These are phyloP conservation scores for Cryptococcus sp. DNA, from an alignment of 1,284 basidiomycete genomes.

Conservation along the genomic window DNA sequence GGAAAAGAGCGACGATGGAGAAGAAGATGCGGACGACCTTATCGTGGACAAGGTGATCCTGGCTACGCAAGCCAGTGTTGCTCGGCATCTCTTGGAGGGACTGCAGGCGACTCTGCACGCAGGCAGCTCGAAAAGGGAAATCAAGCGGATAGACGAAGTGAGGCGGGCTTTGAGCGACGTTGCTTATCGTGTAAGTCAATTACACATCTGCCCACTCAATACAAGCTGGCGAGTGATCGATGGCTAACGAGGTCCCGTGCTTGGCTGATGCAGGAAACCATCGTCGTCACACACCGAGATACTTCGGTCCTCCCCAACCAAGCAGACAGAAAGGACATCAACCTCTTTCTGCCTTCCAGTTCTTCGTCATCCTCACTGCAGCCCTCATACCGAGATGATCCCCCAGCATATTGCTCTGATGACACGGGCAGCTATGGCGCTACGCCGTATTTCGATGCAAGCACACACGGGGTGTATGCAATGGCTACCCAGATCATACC, in stretches of 20 bases:
- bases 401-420: background rate
- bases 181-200: constrained; percentile 36
- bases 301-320: constrained; percentile 60
- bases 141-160: constrained; percentile 28
- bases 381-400: background rate
- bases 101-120: constrained; percentile 25
- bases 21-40: constrained; percentile 37
- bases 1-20: constrained; percentile 25
- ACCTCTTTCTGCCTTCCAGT: constrained; percentile 57
- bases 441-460: constrained; percentile 35
- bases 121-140: constrained; percentile 18
- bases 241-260: background rate
- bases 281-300: constrained; percentile 73
- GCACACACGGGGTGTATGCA: constrained; percentile 53
- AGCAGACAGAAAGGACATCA: constrained; percentile 65
- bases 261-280: constrained; percentile 47
- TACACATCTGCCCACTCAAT: background rate
- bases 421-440: background rate
- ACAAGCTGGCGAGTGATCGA: background rate
- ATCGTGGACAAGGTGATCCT: constrained; percentile 64
- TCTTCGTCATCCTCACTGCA: constrained; percentile 13
- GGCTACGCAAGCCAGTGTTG: constrained; percentile 69
- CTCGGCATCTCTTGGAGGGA: constrained; percentile 50
- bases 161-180: constrained; percentile 40
- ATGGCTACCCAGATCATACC: constrained; percentile 66